Conservation (phyloP, 306 rosid genomes). For the Citrullus amarus region DNA sequence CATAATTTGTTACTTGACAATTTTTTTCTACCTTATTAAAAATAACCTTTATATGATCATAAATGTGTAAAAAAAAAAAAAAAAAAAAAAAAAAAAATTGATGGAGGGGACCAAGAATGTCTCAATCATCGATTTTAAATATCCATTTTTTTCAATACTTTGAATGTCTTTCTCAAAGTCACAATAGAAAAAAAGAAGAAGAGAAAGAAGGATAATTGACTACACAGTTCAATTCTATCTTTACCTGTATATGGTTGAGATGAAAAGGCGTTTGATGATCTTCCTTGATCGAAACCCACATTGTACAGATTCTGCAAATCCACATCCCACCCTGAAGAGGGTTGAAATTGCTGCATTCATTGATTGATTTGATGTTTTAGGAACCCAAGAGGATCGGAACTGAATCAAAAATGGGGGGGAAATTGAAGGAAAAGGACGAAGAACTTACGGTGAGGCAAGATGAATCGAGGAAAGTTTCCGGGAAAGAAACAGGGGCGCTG, state of each 20-base stretch:
- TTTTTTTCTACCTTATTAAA: too few species aligned
- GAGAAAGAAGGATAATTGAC: background rate
- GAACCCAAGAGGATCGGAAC: background rate
- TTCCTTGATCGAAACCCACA: constrained; percentile 10
- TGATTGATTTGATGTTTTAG: background rate
- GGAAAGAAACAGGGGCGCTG: constrained; percentile 45
- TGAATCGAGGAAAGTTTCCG: constrained; percentile 51
- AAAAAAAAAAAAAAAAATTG: background rate
- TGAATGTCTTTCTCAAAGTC: background rate
- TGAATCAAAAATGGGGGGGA: background rate
- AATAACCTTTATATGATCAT: too few species aligned
- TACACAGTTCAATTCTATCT: constrained; percentile 1
- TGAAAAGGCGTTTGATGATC: constrained; percentile 9
- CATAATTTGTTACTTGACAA: too few species aligned
- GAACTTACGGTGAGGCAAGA: constrained; percentile 48
- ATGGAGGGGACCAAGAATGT: constrained; percentile 3
- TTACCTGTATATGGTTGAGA: constrained; percentile 17
- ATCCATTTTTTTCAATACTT: background rate
- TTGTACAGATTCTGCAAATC: constrained; percentile 13
- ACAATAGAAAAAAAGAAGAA: background rate
- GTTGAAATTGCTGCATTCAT: constrained; percentile 9
- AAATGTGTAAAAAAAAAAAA: background rate
- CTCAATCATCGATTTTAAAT: constrained; percentile 1
- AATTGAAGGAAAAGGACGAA: too few species aligned
- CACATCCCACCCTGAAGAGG: constrained; percentile 12